Base-by-base conservation (phyloP, 805 yeast genomes). In the Ogataea pignaliae region DNA sequence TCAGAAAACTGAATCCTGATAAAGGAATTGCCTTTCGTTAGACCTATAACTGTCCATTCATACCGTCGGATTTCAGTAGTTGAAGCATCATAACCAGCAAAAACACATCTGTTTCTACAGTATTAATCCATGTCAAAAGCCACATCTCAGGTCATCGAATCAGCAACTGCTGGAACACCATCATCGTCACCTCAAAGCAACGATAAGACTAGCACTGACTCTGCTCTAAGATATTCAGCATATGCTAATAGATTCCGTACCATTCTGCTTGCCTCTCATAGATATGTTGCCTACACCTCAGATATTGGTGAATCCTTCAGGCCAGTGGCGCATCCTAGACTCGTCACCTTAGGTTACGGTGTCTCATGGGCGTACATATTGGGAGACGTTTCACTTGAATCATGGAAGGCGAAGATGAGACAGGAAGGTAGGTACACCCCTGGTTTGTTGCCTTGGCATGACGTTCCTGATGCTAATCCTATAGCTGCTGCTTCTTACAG, bases 271-370 rank as follows among this genome's bases (percentile, higher is more conserved):
- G 88, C 93, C 6, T 77, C 90, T 13, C 91, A 84, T 59, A 68
- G 95, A 55, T 87, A 86, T 56, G 87, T 86, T 21, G 95, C 95
- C 1, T 86, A 87, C 64, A 85, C 95, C 2, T 83, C 90, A 0
- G 95, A 86, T 60, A 79, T 86, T 54, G 95, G 95, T 29, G 95
- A 86, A 59, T 83, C 90, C 10, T 87, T 86, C 66, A 72, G 95
- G 42, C 93, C 93, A 1, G 83, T 86, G 10, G 90, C 87, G 3
- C 83, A 80, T 54, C 89, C 90, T 1, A 51, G 54, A 30, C 45
- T 83, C n/a, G 93, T 86, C 15, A 71, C 66, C 12, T 48, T 76
- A 3, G 83, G 91, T 28, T 86, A 86, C 60, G 88, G 80, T 32
- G 66, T 86, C 35, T 81, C 89, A 8, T 87, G 93, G 93, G 65